phyloP scores from a whole-genome alignment of 306 rosid genomes.

The Datisca glomerata region DNA sequence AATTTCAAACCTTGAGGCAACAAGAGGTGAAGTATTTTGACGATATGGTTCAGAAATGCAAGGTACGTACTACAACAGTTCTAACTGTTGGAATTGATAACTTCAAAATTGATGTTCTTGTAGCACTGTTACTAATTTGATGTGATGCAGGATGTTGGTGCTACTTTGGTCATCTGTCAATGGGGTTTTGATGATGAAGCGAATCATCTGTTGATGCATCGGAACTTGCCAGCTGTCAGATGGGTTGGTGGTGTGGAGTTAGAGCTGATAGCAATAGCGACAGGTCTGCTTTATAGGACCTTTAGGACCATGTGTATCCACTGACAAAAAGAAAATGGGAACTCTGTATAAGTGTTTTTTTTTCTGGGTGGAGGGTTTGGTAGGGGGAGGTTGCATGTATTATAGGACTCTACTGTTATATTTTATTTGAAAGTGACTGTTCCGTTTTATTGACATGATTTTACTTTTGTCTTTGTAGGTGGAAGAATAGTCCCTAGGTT shows the following conservation, averaged over 20 bases:
- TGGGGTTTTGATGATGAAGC: constrained; percentile 99
- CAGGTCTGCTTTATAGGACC: constrained; percentile 36
- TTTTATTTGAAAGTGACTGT: too few relatives aligned
- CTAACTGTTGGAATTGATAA: too few relatives aligned
- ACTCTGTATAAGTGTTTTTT: too few relatives aligned
- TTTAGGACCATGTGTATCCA: too few relatives aligned
- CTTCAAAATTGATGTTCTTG: too few relatives aligned
- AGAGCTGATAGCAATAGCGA: constrained; percentile 95
- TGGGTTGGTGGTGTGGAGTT: constrained; percentile 99
- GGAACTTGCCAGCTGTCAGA: constrained; percentile 96
- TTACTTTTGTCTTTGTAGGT: constrained; percentile 37
- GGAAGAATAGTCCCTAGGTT: constrained; percentile 99
- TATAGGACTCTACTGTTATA: too few relatives aligned
- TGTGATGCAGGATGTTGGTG: constrained; percentile 72
- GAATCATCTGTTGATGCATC: constrained; percentile 90
- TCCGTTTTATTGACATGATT: too few relatives aligned
- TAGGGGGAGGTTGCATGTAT: too few relatives aligned
- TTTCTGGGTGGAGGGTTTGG: too few relatives aligned
- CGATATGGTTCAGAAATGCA: constrained; percentile 94
- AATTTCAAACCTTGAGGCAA: constrained; percentile 72
- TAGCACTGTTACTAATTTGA: too few relatives aligned
- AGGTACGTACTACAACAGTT: constrained; percentile 34
- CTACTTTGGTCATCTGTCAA: constrained; percentile 93
- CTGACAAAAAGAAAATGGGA: too few relatives aligned
- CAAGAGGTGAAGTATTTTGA: constrained; percentile 90